Conservation (phyloP, 352 stramenopile species). For the Phytopythium mirpurense region DNA sequence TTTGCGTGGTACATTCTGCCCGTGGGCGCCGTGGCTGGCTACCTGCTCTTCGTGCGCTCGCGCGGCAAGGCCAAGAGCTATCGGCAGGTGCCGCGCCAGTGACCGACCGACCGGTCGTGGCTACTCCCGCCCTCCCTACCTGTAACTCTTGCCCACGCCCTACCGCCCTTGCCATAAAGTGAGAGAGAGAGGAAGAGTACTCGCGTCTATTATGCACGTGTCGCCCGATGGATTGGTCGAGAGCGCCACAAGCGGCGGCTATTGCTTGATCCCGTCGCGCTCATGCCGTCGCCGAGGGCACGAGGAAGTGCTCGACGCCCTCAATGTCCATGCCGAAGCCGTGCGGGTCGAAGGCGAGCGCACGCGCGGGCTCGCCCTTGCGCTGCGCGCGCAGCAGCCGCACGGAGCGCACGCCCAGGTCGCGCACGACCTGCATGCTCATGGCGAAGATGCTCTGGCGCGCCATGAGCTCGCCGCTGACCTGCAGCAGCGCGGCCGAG, state of each 20-base stretch:
- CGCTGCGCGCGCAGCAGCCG: conserved; percentile 37
- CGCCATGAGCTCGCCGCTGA: conserved; percentile 81
- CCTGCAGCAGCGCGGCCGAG: conserved; percentile 53
- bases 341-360: conserved; percentile 43
- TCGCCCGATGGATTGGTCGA: too few species aligned
- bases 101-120: neutral
- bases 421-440: conserved; percentile 63
- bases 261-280: neutral
- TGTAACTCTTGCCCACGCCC: too few species aligned
- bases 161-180: too few species aligned
- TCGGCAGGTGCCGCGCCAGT: conserved; percentile 25
- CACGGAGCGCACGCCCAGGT: conserved; percentile 53
- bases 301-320: conserved; percentile 18
- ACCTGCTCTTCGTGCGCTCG: conserved; percentile 60
- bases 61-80: conserved; percentile 35
- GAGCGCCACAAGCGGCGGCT: too few species aligned
- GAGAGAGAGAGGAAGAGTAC: too few species aligned
- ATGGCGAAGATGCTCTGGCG: conserved; percentile 82
- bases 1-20: conserved; percentile 82
- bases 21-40: conserved; percentile 52
- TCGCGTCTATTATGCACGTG: too few species aligned
- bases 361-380: conserved; percentile 8
- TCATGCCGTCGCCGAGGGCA: conserved; percentile 8
- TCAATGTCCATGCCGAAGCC: conserved; percentile 57
- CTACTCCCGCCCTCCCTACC: too few species aligned